phyloP scores from a whole-genome alignment of 2,329 filamentous ascomycete genomes.

The Gyromitra esculenta region DNA sequence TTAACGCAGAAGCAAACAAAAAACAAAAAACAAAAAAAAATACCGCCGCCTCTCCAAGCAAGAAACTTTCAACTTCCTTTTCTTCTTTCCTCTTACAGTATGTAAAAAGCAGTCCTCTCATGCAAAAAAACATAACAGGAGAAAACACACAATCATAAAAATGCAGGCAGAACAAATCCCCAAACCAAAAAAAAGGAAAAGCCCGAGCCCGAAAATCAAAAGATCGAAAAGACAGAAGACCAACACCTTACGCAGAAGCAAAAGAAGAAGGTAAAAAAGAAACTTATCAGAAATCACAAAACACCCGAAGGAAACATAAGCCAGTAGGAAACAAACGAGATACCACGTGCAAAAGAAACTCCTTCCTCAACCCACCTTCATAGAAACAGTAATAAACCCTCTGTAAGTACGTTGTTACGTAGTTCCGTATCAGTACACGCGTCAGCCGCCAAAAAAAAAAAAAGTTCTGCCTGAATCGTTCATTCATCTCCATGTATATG shows the following conservation, averaged over 20 bases:
- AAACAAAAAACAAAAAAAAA: constrained; percentile 26
- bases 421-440: constrained; percentile 48
- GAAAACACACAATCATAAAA: constrained; percentile 37
- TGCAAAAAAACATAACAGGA: constrained; percentile 33
- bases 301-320: constrained; percentile 43
- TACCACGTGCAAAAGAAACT: constrained; percentile 43
- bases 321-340: constrained; percentile 45
- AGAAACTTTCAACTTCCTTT: constrained; percentile 25
- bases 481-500: constrained; percentile 41
- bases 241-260: constrained; percentile 46
- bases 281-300: constrained; percentile 49
- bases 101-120: constrained; percentile 28
- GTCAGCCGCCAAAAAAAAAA: constrained; percentile 46
- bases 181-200: constrained; percentile 48
- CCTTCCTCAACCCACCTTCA: constrained; percentile 33
- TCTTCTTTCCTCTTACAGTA: constrained; percentile 41
- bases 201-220: constrained; percentile 32
- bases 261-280: constrained; percentile 43
- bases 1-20: constrained; percentile 26
- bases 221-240: constrained; percentile 43
- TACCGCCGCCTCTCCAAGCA: constrained; percentile 8
- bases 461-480: constrained; percentile 27
- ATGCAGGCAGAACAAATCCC: constrained; percentile 44
- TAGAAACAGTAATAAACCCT: constrained; percentile 44
- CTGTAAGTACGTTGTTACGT: constrained; percentile 49